Evolutionary conservation across 441 rosid genomes (phyloP).

Genomic region (Syzygium syzygioides): DNA sequence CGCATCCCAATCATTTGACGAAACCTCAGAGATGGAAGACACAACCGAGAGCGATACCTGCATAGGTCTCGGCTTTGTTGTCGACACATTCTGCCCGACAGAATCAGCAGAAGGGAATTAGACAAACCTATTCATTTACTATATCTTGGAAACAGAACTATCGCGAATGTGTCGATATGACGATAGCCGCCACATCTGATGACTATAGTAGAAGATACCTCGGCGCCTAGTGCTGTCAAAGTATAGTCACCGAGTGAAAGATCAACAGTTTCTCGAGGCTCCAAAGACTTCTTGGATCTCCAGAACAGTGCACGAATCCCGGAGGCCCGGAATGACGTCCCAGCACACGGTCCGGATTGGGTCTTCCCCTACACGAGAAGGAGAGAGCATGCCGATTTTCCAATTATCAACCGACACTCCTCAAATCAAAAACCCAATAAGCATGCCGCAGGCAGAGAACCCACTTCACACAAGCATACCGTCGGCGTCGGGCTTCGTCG

Average conservation of each 20-base stretch:
- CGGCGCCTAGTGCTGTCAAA: conserved; percentile 38
- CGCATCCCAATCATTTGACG: conserved; percentile 68
- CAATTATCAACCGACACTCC: too few relatives aligned
- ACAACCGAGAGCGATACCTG: conserved; percentile 50
- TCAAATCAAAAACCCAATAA: too few relatives aligned
- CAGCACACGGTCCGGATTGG: too few relatives aligned
- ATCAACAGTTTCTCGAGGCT: conserved; percentile 30
- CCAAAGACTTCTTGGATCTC: too few relatives aligned
- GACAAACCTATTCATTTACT: background rate
- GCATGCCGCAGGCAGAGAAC: too few relatives aligned
- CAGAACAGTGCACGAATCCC: too few relatives aligned
- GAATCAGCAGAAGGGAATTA: conserved; percentile 2
- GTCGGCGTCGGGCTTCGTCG: too few relatives aligned
- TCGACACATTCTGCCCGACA: conserved; percentile 31
- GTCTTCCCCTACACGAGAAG: too few relatives aligned
- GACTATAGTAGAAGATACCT: conserved; percentile 42
- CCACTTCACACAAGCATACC: too few relatives aligned
- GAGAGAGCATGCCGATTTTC: too few relatives aligned
- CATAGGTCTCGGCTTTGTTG: conserved; percentile 15
- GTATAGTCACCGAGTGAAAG: conserved; percentile 39
- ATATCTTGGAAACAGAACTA: background rate
- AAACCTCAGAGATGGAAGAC: conserved; percentile 70
- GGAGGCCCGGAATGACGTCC: too few relatives aligned
- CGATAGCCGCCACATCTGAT: background rate
- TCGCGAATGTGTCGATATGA: background rate